Evolutionary conservation across 768 basidiomycete genomes (phyloP).

Genomic region (Trametes coccinea): DNA sequence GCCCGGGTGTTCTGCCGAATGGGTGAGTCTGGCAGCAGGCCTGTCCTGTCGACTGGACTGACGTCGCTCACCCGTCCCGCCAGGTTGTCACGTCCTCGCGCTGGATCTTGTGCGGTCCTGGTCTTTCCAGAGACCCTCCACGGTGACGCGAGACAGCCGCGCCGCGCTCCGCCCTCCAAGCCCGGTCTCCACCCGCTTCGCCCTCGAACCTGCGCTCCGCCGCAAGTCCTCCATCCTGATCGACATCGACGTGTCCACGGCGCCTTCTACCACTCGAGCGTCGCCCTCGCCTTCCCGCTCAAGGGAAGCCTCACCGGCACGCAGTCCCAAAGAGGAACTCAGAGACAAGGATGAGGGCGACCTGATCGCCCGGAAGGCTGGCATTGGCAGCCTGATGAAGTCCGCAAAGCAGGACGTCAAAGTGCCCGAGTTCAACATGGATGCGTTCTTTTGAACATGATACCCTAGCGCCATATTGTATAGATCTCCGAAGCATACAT

Average conservation of each 20-base stretch:
- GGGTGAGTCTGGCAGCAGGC: constrained; percentile 50
- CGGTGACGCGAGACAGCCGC: constrained; percentile 30
- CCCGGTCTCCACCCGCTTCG: constrained; percentile 47
- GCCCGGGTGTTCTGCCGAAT: constrained; percentile 92
- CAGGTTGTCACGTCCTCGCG: constrained; percentile 92
- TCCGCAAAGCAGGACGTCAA: constrained; percentile 86
- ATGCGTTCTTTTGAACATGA: constrained; percentile 62
- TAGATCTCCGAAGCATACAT: not conserved
- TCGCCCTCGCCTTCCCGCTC: constrained; percentile 44
- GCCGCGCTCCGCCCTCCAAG: constrained; percentile 40
- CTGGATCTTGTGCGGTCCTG: constrained; percentile 87
- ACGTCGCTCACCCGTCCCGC: not conserved
- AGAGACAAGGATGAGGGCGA: constrained; percentile 58
- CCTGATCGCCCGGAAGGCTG: constrained; percentile 64
- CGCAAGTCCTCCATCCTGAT: constrained; percentile 79
- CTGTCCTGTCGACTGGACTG: not conserved
- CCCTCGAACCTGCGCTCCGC: constrained; percentile 53
- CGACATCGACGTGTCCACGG: constrained; percentile 79
- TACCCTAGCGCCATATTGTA: not conserved
- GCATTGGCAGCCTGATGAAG: constrained; percentile 83
- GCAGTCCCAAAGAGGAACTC: constrained; percentile 9
- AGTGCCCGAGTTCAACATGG: constrained; percentile 88
- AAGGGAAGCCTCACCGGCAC: constrained; percentile 18
- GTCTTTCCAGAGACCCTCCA: constrained; percentile 84
- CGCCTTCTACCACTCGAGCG: constrained; percentile 54